phyloP scores from a whole-genome alignment of 805 yeast species.

The Starmerella powellii region DNA sequence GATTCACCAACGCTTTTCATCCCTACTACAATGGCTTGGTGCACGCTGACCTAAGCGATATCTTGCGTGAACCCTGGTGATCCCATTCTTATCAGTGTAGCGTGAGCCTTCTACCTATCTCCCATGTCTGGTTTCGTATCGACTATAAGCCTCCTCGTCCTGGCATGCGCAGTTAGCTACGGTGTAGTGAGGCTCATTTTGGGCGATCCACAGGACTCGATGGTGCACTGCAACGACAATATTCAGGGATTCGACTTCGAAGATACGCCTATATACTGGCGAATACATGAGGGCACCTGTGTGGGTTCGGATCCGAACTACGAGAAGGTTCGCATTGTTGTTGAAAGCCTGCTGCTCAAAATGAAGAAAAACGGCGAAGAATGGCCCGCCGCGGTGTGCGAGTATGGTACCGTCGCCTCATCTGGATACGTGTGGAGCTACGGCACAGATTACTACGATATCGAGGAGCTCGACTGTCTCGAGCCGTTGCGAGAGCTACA shows the following conservation, averaged over 20 bases:
- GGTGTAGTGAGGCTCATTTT: slow-evolving; percentile 6
- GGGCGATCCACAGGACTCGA: neutral
- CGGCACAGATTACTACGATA: slow-evolving; percentile 14
- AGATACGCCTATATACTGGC: slow-evolving; percentile 17
- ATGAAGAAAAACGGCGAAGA: slow-evolving; percentile 2
- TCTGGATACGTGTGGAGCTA: slow-evolving; percentile 6
- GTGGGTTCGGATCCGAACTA: slow-evolving; percentile 8
- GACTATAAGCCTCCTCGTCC: neutral
- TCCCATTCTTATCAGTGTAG: too few species aligned
- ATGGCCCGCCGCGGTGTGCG: slow-evolving; percentile 14
- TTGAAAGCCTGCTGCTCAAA: slow-evolving; percentile 8
- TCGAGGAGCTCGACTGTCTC: slow-evolving; percentile 16
- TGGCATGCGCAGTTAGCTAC: slow-evolving; percentile 3
- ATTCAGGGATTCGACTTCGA: slow-evolving; percentile 16
- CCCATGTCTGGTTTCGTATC: neutral
- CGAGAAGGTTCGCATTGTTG: slow-evolving; percentile 5
- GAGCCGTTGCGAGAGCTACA: slow-evolving; percentile 8
- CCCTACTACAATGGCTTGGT: too few species aligned
- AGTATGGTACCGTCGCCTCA: neutral
- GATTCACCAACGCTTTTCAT: too few species aligned
- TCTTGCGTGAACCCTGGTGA: too few species aligned
- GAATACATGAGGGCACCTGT: slow-evolving; percentile 14
- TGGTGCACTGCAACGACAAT: slow-evolving; percentile 8
- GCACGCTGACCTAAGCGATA: too few species aligned
- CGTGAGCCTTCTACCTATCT: too few species aligned